Base-by-base conservation (phyloP, 495 filamentous ascomycete species). In the Xylaria curta region DNA sequence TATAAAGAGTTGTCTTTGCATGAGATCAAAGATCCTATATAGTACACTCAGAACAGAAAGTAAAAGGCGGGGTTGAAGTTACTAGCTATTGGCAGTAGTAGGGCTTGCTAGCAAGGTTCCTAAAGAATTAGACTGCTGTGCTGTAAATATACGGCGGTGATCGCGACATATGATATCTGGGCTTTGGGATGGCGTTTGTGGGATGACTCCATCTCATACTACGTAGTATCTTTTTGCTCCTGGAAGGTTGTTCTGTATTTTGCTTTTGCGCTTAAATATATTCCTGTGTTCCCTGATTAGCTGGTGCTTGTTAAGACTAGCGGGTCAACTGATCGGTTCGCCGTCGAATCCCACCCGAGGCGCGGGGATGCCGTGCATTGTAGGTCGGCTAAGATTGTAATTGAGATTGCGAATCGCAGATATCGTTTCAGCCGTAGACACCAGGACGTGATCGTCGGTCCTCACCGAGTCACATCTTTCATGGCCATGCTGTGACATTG, bases 31-130 rank as follows among this genome's bases (percentile, higher is more conserved):
- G 49, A 67, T 54, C 47, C 47, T 54, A 31, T 53, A 53, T 4
- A 42, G 38, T 13, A 26, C 51, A n/a, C 49, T 28, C 19, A 33
- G 31, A 13, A 19, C 2, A 56, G 49, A 21, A n/a, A 21, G 49
- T 31, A 24, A 56, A 67, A 67, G 65, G 65, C 65, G 65, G 65
- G 65, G 65, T 54, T 47, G 65, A 44, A 15, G 49, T 67, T 44
- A 49, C 38, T 42, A 31, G 21, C 65, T 67, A 49, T 65, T 49
- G 42, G 38, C 38, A 13, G 38, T 13, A 42, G 38, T 63, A 63
- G 38, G 58, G 62, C 15, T 9, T 65, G 36, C 47, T 67, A 51
- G 33, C 49, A 67, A 36, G 49, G 47, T 56, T 56, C 49, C 38
- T 42, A 31, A 51, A 21, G 33, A 33, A 26, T 53, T 36, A 31